Evolutionary conservation across 768 basidiomycete genomes (phyloP).

Genomic region (Holtermanniella nyarrowii): DNA sequence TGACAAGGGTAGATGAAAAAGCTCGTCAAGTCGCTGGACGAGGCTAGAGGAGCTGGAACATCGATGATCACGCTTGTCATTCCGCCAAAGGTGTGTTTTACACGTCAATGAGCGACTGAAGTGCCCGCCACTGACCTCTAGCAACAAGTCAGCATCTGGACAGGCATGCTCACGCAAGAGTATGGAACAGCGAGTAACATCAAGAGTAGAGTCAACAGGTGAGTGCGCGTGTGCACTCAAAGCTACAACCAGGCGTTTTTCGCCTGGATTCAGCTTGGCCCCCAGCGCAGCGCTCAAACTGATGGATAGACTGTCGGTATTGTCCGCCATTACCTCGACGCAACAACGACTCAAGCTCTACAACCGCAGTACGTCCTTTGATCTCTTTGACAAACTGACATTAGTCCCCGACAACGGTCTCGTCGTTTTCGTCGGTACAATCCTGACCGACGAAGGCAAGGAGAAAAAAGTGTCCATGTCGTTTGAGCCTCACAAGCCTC

Average conservation of each 20-base stretch:
- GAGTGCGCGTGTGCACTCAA: too few species aligned
- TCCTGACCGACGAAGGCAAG: conserved; percentile 96
- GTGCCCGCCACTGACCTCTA: background rate
- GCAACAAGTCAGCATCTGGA: conserved; percentile 80
- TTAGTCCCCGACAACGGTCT: conserved; percentile 90
- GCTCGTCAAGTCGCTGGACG: conserved; percentile 94
- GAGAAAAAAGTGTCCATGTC: conserved; percentile 99
- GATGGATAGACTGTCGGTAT: conserved; percentile 69
- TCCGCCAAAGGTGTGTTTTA: conserved; percentile 65
- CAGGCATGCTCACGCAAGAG: conserved; percentile 94
- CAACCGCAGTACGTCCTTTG: conserved; percentile 48
- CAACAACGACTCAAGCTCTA: conserved; percentile 96
- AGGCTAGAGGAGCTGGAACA: conserved; percentile 89
- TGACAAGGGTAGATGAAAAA: conserved; percentile 77
- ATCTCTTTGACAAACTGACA: background rate
- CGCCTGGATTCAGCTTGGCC: background rate
- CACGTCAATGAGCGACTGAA: background rate
- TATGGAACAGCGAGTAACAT: conserved; percentile 99
- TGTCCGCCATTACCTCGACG: conserved; percentile 95
- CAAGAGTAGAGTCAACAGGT: conserved; percentile 63
- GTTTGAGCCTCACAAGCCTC: conserved; percentile 96
- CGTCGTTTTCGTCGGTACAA: conserved; percentile 94
- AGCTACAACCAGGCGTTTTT: background rate
- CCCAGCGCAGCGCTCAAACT: background rate
- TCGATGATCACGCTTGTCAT: conserved; percentile 98